Base-by-base conservation (phyloP, 192 early-diverging fungal species). In the Coemansia sp. region DNA sequence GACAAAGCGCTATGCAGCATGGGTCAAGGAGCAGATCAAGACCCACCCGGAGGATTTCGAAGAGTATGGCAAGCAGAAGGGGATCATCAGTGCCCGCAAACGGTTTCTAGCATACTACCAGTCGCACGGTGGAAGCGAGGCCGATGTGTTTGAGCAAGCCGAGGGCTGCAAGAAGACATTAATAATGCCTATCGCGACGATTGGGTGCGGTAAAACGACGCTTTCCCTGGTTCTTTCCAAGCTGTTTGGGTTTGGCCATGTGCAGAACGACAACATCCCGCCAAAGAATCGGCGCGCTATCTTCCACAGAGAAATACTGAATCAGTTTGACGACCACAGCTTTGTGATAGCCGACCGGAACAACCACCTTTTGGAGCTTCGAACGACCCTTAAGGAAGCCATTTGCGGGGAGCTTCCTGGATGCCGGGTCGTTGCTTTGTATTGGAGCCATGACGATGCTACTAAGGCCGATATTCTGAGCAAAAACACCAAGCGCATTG, bases 271-370 rank as follows among this genome's bases (percentile, higher is more conserved):
- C 80, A 81, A 93, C 64, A 84, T 91, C 9, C 75, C 70, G 15
- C 45, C 48, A 33, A 92, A 91, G 76, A 61, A 71, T 8, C 57
- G 73, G 0, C 61, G 66, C 14, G 64, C 67, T 1, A 55, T 27
- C 20, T 96, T 95, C 67, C 67, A 87, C 50, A 60, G 79, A 14
- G 70, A 67, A 15, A 73, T 95, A 14, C 64, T 90, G 40, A 50
- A 70, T 17, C 64, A 64, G 38, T 84, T 94, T 50, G 68, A 81
- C 28, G 56, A 60, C 15, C 63, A 84, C 36, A 73, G 79, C 4
- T 74, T 91, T 45, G 92, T 96, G 2, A 85, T 89, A 78, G 93
- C 91, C 10, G 94, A 96, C 67, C 78, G 84, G 9, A 90, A 86
- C 79, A 91, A 92, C 76, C 89, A 92, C 61, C 14, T 87, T 20